These are phyloP conservation scores for Alnus rubra DNA, from an alignment of 306 rosid genomes.

Conservation along the genomic window DNA sequence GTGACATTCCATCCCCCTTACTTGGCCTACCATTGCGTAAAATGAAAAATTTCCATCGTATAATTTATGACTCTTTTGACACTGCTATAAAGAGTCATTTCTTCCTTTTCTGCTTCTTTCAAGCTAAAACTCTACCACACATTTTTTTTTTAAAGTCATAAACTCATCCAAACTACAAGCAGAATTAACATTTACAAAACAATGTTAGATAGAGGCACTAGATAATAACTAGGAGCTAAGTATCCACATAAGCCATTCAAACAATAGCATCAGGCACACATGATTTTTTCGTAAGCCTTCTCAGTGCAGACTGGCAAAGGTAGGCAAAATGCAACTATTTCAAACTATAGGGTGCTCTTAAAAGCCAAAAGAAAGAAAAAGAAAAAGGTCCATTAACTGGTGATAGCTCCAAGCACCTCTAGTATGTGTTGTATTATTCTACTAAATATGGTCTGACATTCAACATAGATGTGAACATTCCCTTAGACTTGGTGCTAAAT, in stretches of 20 bases:
- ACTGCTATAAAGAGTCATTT: too few relatives aligned
- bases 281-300: neutral
- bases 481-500: neutral
- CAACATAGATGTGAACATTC: neutral
- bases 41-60: neutral
- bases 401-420: neutral
- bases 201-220: neutral
- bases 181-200: neutral
- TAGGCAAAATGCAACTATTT: neutral
- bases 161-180: neutral
- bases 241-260: neutral
- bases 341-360: conserved; percentile 1
- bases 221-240: neutral
- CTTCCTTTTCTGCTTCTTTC: neutral
- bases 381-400: neutral
- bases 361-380: neutral
- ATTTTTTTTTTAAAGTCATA: too few relatives aligned
- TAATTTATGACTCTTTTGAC: neutral
- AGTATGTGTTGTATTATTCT: neutral
- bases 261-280: neutral
- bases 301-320: neutral
- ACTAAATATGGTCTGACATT: neutral
- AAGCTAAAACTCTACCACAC: neutral
- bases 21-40: neutral
- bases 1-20: neutral